Evolutionary conservation across 306 rosid species (phyloP), one percentile per base, ranked within the genome.

Genomic region (Sicyos edulis): DNA sequence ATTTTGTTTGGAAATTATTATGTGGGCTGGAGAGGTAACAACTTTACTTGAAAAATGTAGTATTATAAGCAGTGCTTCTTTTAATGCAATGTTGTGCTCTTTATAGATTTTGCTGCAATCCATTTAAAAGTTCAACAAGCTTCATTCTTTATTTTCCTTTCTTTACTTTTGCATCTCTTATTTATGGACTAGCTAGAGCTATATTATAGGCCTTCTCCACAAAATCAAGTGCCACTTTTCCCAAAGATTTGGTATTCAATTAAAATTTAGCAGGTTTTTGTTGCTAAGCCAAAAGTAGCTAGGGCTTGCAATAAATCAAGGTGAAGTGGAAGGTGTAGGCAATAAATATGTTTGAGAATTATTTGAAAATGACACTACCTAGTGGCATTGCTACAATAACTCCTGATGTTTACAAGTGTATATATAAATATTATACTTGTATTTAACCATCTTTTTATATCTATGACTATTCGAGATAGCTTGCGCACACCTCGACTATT

Each of bases 21-120:
- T 10, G 60, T 11, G 11, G 60, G 58, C 49, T 50, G 16, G 19
- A 12, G 57, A 15, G 50, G 17, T 32, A 24, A 66, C 32, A 45
- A 45, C 19, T 20, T 21, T 21, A 20, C 11, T 26, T 66, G 17
- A 19, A 67, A 67, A 14, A 14, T 20, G 29, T 67, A 12, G 42
- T 22, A 67, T 17, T 9, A 66, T 44, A 45, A 37, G 3, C 70
- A 63, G 54, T 66, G 53, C 54, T 64, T 64, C 54, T 67, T 67
- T 67, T 67, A 67, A 47, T 67, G 55, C 40, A 67, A 12, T 67
- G 32, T 9, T 19, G 54, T 19, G 71, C 32, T 45, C 54, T 66
- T 66, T 66, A 45, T 47, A 14, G 72, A 67, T 47, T 67, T 49
- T 3, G 72, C 71, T 66, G 71, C 71, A 42, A 11, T 54, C 11